These are phyloP conservation scores for Leishmania arabica DNA, from an alignment of 208 protist species.

Conservation along the genomic window DNA sequence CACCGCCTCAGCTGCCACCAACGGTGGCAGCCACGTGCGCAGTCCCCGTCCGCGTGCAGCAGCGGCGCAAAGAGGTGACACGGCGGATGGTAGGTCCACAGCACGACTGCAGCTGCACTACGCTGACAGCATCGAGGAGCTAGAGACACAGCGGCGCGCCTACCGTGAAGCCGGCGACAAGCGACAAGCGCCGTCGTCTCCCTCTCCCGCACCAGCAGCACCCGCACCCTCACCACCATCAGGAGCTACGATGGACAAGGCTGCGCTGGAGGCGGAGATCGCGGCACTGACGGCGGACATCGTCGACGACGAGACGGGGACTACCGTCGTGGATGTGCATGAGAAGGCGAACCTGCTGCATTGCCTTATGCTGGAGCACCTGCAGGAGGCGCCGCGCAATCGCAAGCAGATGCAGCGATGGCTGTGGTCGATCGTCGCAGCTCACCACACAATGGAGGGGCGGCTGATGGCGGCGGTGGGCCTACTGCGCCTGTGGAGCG, in stretches of 20 bases:
- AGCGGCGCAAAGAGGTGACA: not conserved
- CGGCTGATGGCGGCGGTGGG: constrained; percentile 65
- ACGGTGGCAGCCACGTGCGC: not conserved
- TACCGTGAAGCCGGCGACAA: not conserved
- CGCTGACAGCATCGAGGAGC: constrained; percentile 6
- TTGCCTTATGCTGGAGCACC: constrained; percentile 56
- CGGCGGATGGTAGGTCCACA: not conserved
- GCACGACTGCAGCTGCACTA: not conserved
- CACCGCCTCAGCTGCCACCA: not conserved
- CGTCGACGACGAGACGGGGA: constrained; percentile 25
- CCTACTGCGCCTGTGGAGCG: constrained; percentile 17
- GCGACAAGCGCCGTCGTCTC: not conserved
- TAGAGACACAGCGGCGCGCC: constrained; percentile 23
- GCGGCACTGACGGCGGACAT: constrained; percentile 49
- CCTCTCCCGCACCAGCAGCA: not conserved
- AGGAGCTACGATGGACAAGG: not conserved
- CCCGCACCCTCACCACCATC: not conserved
- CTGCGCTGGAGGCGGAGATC: constrained; percentile 23
- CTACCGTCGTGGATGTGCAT: constrained; percentile 54
- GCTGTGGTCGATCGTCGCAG: constrained; percentile 72
- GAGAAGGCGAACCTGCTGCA: constrained; percentile 60
- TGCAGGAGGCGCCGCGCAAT: constrained; percentile 37
- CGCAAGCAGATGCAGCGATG: constrained; percentile 60
- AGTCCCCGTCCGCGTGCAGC: not conserved
- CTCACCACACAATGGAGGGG: constrained; percentile 68